Evolutionary conservation across 345 rosid species (phyloP).

Genomic region (Viola odorata): DNA sequence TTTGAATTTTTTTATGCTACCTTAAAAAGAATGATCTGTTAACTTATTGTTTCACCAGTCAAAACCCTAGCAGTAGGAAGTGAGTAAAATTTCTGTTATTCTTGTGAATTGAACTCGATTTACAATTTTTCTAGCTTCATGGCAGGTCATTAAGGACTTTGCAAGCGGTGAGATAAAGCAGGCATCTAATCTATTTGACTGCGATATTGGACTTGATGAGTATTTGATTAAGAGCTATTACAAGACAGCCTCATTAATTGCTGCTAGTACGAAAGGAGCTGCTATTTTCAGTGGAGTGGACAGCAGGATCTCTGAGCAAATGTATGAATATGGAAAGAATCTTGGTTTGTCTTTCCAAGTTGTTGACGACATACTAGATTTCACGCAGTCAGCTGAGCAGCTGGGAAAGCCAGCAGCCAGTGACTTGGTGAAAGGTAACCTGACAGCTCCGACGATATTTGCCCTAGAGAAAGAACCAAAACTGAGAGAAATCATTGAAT

Average conservation of each 20-base stretch:
- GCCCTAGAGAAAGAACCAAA: constrained; percentile 73
- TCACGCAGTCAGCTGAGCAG: constrained; percentile 88
- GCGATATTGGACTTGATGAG: constrained; percentile 67
- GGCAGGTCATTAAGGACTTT: constrained; percentile 93
- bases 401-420: constrained; percentile 87
- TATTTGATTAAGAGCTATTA: constrained; percentile 87
- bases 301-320: constrained; percentile 36
- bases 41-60: not conserved
- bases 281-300: constrained; percentile 78
- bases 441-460: constrained; percentile 87
- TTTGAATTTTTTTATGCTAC: not conserved
- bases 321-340: constrained; percentile 83
- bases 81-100: not conserved
- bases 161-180: constrained; percentile 99
- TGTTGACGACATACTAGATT: constrained; percentile 88
- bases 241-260: constrained; percentile 89
- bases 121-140: not conserved
- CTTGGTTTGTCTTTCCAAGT: constrained; percentile 93
- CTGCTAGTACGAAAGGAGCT: constrained; percentile 93
- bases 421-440: constrained; percentile 79
- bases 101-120: not conserved
- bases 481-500: constrained; percentile 78
- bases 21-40: too few species aligned
- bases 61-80: not conserved
- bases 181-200: constrained; percentile 89